A percentile compares a stretch with the other conserved stretches of the same genome.
phyloP scores from a whole-genome alignment of 2,329 filamentous ascomycete species.

The Daldinia sp. region DNA sequence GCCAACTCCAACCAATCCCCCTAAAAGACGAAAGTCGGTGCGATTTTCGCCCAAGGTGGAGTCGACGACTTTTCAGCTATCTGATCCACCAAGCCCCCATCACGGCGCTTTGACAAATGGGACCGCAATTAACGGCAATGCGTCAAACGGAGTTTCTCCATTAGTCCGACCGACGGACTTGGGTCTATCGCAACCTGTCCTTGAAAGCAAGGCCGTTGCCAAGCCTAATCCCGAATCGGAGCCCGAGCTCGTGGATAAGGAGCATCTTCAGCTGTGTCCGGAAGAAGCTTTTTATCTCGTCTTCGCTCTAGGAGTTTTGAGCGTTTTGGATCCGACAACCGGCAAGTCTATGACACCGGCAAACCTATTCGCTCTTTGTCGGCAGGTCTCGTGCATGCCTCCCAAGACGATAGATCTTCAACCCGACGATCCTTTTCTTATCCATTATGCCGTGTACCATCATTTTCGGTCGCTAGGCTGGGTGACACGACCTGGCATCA shows the following conservation, averaged over 20 bases:
- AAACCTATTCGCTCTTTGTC: constrained; percentile 74
- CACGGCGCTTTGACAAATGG: constrained; percentile 47
- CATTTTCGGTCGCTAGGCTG: constrained; percentile 96
- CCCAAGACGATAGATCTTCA: constrained; percentile 64
- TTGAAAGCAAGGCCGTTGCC: constrained; percentile 7
- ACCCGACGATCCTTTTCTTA: constrained; percentile 85
- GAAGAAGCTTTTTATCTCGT: constrained; percentile 93
- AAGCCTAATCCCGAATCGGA: constrained; percentile 7
- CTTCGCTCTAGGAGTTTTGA: constrained; percentile 82
- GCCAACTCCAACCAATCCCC: constrained; percentile 25
- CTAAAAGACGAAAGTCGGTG: constrained; percentile 71
- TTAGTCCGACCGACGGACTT: constrained; percentile 31
- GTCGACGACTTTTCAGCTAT: constrained; percentile 69
- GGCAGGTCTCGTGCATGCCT: constrained; percentile 77
- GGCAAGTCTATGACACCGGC: constrained; percentile 61
- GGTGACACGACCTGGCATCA: constrained; percentile 92
- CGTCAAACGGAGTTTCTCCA: constrained; percentile 32
- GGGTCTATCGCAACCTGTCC: constrained; percentile 17
- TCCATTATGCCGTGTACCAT: constrained; percentile 92
- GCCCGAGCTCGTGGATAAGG: constrained; percentile 63
- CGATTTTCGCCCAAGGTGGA: constrained; percentile 77
- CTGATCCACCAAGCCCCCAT: constrained; percentile 65
- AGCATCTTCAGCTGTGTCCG: constrained; percentile 90
- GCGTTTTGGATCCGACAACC: constrained; percentile 66
- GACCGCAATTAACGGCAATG: constrained; percentile 33